Evolutionary conservation across 139 green algal genomes (phyloP).

Genomic region (Mesostigma viride): DNA sequence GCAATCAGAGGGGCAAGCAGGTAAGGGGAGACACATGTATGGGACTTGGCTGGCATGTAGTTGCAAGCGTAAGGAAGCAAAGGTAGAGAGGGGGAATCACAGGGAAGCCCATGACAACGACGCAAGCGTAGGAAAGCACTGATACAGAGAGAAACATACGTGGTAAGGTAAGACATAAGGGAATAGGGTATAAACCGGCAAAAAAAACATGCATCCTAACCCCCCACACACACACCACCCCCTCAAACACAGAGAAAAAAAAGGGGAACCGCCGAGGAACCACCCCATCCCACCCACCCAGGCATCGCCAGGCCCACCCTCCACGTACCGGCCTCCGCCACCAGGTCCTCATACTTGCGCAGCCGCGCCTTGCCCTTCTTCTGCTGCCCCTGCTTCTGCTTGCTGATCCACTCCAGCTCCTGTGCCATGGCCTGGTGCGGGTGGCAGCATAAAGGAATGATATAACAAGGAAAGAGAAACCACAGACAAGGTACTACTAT

Average conservation of each 20-base stretch:
- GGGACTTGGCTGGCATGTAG: background rate
- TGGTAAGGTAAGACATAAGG: too few species aligned
- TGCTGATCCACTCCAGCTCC: slow-evolving; percentile 56
- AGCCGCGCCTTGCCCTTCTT: slow-evolving; percentile 66
- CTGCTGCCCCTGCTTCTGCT: slow-evolving; percentile 65
- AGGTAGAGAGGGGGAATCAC: background rate
- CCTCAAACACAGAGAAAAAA: background rate
- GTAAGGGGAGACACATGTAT: background rate
- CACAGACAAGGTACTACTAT: too few species aligned
- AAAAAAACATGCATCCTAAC: too few species aligned
- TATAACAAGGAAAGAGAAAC: too few species aligned
- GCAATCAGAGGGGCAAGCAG: background rate
- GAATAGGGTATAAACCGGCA: too few species aligned
- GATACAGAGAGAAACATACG: too few species aligned
- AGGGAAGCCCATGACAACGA: too few species aligned
- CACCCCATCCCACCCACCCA: background rate
- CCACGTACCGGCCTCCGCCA: slow-evolving; percentile 24
- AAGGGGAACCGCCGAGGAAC: background rate
- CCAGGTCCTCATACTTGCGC: slow-evolving; percentile 57
- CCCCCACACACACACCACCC: too few species aligned
- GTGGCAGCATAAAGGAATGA: too few species aligned
- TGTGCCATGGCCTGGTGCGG: slow-evolving; percentile 33
- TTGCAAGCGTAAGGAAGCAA: background rate
- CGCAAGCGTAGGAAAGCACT: too few species aligned
- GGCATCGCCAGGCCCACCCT: background rate